phyloP scores from a whole-genome alignment of 164 flowering plant genomes.

The Nymphaea thermarum region DNA sequence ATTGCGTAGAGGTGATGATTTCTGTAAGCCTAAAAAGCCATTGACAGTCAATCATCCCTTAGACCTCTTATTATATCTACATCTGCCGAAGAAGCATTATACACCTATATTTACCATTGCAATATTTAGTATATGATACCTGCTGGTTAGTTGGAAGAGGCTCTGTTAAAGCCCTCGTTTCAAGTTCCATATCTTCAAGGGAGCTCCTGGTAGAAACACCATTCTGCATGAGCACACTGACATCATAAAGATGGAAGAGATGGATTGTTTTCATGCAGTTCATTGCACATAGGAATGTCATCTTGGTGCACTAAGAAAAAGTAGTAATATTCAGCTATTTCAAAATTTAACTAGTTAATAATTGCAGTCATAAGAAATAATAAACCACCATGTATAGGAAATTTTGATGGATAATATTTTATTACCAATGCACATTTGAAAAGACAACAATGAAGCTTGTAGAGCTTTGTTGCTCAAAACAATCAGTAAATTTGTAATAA shows the following conservation, averaged over 20 bases:
- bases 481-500: no score
- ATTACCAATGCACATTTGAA: no score
- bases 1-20: constrained; percentile 73
- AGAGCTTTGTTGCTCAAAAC: no score
- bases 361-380: no score
- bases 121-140: constrained; percentile 20
- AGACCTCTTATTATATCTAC: not conserved
- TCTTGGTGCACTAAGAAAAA: no score
- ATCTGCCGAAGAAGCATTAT: not conserved
- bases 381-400: no score
- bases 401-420: no score
- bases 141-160: constrained; percentile 98
- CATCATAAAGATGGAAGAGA: not conserved
- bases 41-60: not conserved
- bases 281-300: no score
- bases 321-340: no score
- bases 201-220: constrained; percentile 26
- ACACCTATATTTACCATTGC: not conserved
- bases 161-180: constrained; percentile 84
- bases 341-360: no score
- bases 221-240: constrained; percentile 8
- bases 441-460: no score
- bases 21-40: constrained; percentile 61
- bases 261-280: not conserved
- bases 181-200: constrained; percentile 91